Evolutionary conservation across 2,329 filamentous ascomycete species (phyloP), one percentile per base, ranked within the genome.

Genomic region (Xylaria hypoxylon): DNA sequence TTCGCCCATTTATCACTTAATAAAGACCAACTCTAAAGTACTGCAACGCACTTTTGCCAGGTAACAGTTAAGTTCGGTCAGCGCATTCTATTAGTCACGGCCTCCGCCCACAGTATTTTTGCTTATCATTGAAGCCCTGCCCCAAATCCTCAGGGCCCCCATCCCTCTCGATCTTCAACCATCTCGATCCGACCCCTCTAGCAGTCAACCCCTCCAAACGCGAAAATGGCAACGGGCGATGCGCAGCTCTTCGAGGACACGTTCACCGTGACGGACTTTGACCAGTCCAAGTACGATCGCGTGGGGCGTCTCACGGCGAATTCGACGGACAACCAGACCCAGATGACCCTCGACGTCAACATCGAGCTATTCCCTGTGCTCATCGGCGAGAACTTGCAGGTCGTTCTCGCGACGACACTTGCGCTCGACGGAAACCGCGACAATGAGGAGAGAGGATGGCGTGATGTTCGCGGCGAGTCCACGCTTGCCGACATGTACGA

Each of bases 201-300:
- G 19, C 24, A 22, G 1, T 13, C 59, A 35, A 44, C 61, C 13
- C 33, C n/a, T 28, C 38, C 10, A 45, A 42, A 44, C 24, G 19
- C 53, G 28, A 69, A 52, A 19, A 85, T 86, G 81, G 77, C 82
- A 69, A 80, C 93, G 80, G 90, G 92, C 73, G 95, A 98, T 83
- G 90, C 94, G 65, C 91, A 96, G 76, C 92, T 98, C 80, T 97
- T 96, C 82, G 94, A 97, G 82, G 94, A 97, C 78, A 90, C 88
- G 75, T 97, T 98, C 86, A 92, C 87, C 68, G 86, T 98, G 75
- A 95, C 89, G 72, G 82, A 87, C 62, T 84, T 93, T 79, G 92
- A 97, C 83, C 87, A 90, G 76, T 87, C 90, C 76, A 97, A 97
- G 82, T 99, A 99, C 82, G 96, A 98, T 83, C 93, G 95, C 71